A percentile compares a stretch with the other conserved stretches of the same genome.
Evolutionary conservation across 1,284 basidiomycete species (phyloP).

Genomic region (Coniophora puteana): DNA sequence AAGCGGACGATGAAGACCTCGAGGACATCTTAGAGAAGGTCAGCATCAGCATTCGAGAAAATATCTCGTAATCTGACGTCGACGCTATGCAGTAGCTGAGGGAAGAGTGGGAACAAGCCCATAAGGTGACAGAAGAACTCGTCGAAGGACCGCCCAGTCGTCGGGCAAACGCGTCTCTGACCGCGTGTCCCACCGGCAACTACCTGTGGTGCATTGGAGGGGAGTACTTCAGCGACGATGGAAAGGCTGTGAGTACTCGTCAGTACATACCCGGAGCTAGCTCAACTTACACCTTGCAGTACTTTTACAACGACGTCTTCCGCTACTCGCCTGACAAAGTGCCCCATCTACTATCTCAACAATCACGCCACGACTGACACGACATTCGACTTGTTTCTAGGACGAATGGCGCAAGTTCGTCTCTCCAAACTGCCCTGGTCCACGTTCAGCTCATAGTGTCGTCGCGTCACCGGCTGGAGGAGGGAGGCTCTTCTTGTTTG

Average conservation of each 20-base stretch:
- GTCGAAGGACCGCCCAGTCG: constrained; percentile 76
- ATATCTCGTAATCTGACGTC: constrained; percentile 4
- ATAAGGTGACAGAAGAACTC: constrained; percentile 74
- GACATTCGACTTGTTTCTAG: constrained; percentile 26
- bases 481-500: constrained; percentile 83
- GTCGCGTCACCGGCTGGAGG: constrained; percentile 71
- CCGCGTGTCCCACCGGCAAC: constrained; percentile 73
- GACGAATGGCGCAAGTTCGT: constrained; percentile 87
- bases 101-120: constrained; percentile 70
- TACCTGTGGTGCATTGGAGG: constrained; percentile 82
- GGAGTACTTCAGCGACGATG: constrained; percentile 83
- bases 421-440: constrained; percentile 80
- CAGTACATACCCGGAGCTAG: no score
- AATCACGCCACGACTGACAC: neutral
- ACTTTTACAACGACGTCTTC: constrained; percentile 81
- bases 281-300: constrained; percentile 33
- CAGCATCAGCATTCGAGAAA: constrained; percentile 12
- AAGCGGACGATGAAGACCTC: constrained; percentile 72
- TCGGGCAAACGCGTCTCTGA: constrained; percentile 78
- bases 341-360: constrained; percentile 3
- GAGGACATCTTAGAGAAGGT: constrained; percentile 80
- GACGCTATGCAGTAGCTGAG: constrained; percentile 51
- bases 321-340: constrained; percentile 81
- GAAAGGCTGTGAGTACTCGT: constrained; percentile 60
- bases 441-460: constrained; percentile 81